Conservation (phyloP, 1,284 basidiomycete species). For the Megacollybia platyphylla region DNA sequence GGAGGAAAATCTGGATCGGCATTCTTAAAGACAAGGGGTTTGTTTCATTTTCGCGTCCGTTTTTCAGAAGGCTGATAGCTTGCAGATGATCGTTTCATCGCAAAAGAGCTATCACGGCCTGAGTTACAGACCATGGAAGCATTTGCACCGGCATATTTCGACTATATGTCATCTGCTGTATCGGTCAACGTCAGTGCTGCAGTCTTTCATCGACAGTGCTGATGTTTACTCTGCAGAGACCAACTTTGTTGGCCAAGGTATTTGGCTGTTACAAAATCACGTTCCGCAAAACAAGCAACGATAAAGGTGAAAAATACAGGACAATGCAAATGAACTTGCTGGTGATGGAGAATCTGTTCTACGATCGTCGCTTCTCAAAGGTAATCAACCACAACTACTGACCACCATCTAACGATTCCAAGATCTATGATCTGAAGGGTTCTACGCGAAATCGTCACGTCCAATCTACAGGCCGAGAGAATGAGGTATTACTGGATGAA, state of each 20-base stretch:
- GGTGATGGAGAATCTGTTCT: slow-evolving; percentile 98
- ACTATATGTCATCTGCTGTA: slow-evolving; percentile 87
- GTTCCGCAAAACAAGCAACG: slow-evolving; percentile 73
- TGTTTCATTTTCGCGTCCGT: slow-evolving; percentile 2
- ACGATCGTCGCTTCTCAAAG: slow-evolving; percentile 80
- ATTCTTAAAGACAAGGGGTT: slow-evolving; percentile 91
- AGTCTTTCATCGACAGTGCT: slow-evolving; percentile 1
- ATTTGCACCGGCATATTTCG: slow-evolving; percentile 96
- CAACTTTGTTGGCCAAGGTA: slow-evolving; percentile 91
- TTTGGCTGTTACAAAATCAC: slow-evolving; percentile 97
- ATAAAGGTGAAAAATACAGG: slow-evolving; percentile 56
- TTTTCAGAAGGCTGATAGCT: background rate
- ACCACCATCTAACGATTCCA: background rate
- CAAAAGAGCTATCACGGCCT: slow-evolving; percentile 87
- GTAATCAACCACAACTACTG: slow-evolving; percentile 21
- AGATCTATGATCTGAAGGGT: slow-evolving; percentile 95
- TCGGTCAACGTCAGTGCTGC: slow-evolving; percentile 50
- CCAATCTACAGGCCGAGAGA: slow-evolving; percentile 80
- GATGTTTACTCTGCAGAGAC: slow-evolving; percentile 43
- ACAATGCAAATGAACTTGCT: slow-evolving; percentile 89
- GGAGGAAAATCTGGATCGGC: slow-evolving; percentile 97
- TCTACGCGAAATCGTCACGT: slow-evolving; percentile 87
- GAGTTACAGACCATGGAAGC: slow-evolving; percentile 95
- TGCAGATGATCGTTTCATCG: slow-evolving; percentile 93
- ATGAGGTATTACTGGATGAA: slow-evolving; percentile 90